Evolutionary conservation across 305 asterid species (phyloP).

Genomic region (Stenogyne calaminthoides): DNA sequence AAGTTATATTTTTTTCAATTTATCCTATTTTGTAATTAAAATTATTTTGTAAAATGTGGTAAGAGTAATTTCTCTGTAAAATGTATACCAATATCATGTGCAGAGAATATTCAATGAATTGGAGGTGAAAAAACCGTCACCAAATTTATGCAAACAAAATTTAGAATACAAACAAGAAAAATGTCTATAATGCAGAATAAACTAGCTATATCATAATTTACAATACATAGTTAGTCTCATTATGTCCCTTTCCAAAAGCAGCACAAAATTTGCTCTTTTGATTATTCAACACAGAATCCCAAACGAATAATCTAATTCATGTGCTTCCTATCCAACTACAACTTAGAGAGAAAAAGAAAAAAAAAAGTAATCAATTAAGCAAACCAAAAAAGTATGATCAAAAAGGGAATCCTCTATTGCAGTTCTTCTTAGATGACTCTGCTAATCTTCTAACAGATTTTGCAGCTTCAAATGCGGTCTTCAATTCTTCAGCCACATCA

Average conservation of each 20-base stretch:
- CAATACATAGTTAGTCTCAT: slow-evolving; percentile 12
- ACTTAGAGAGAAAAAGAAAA: not conserved
- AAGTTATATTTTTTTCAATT: too few species aligned
- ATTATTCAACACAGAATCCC: not conserved
- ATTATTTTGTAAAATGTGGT: too few species aligned
- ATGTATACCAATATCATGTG: too few species aligned
- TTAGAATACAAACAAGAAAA: not conserved
- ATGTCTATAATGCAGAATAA: not conserved
- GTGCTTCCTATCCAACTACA: not conserved
- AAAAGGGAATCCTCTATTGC: slow-evolving; percentile 61
- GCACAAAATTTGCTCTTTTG: slow-evolving; percentile 5
- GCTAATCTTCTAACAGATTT: slow-evolving; percentile 71
- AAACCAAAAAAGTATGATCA: slow-evolving; percentile 36
- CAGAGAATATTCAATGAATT: too few species aligned
- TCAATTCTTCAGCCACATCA: slow-evolving; percentile 52
- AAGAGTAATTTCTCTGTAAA: too few species aligned
- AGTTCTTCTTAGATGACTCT: slow-evolving; percentile 61
- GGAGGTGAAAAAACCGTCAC: not conserved
- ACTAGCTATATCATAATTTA: not conserved
- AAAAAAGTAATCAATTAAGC: not conserved
- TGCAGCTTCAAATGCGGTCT: slow-evolving; percentile 41
- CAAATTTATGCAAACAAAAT: not conserved
- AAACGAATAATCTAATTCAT: not conserved
- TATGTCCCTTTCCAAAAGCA: not conserved
- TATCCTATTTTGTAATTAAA: too few species aligned